Evolutionary conservation across 805 yeast genomes (phyloP).

Genomic region (Grigorovia transvaalensis): DNA sequence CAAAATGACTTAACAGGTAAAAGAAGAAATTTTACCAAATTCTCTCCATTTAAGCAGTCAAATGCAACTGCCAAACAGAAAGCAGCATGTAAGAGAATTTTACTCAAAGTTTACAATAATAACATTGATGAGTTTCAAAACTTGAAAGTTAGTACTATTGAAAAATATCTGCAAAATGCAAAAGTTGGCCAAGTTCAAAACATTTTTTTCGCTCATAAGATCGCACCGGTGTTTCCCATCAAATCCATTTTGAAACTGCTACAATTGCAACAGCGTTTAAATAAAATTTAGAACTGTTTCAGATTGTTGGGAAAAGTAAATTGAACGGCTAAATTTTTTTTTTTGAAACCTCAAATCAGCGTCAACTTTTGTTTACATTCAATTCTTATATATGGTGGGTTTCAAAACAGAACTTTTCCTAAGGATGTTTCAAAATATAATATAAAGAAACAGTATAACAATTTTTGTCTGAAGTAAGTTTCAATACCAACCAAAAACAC

Average conservation of each 20-base stretch:
- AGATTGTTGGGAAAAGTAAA: neutral
- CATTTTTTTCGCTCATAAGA: conserved; percentile 18
- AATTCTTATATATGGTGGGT: neutral
- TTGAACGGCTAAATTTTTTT: neutral
- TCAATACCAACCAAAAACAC: neutral
- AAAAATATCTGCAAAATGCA: conserved; percentile 4
- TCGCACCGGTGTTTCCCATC: conserved; percentile 24
- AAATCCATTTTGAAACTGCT: conserved; percentile 13
- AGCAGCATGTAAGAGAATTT: conserved; percentile 6
- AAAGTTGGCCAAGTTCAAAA: conserved; percentile 24
- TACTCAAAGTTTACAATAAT: neutral
- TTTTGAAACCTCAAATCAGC: neutral
- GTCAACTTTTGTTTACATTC: neutral
- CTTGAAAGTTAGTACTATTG: conserved; percentile 1
- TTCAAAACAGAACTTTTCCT: neutral
- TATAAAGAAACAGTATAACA: neutral
- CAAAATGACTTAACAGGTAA: conserved; percentile 4
- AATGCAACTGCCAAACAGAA: conserved; percentile 23
- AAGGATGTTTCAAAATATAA: neutral
- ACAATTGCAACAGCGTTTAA: conserved; percentile 4
- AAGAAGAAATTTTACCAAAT: conserved; percentile 2
- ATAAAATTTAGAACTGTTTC: neutral
- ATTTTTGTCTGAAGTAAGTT: neutral
- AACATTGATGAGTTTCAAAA: neutral
- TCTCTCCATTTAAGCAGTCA: neutral